Evolutionary conservation across 768 basidiomycete genomes (phyloP), one percentile per base, ranked within the genome.

Genomic region (Strobilomyces dryophilus): DNA sequence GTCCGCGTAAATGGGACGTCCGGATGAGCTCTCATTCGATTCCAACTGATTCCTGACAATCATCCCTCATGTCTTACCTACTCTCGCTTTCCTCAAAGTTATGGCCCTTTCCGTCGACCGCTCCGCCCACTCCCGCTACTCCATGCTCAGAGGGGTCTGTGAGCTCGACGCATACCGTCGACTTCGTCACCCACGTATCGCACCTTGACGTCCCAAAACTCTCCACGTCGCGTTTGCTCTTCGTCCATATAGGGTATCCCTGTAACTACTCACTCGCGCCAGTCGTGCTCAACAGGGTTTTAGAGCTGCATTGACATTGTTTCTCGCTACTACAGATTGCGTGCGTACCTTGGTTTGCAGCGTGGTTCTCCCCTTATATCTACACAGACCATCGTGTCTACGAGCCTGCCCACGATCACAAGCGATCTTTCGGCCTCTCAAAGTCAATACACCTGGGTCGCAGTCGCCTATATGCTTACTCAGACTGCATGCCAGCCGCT

Each of bases 401-500:
- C 91, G 17, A 83, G 82, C 62, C 70, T 93, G 50, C 92, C 91
- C 15, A 91, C 89, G 18, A 92, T 93, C 55, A 76, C 84, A 15
- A 81, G 78, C 53, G 79, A 89, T 39, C 76, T 93, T 31, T 57
- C 74, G 27, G 89, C 87, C 17, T 80, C 85, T 31, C 78, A 83
- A 52, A 78, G 73, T 48, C 82, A 91, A 63, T 93, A 92, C 63
- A 88, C 85, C 21, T 93, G 91, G 91, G 87, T 93, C 46, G 87
- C 84, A 17, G 85, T 90, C 31, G 78, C 87, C 15, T 93, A 93
- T 62, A 81, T 92, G 79, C 78, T 92, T 52, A 89, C 89, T 1
- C 90, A 92, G 62, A 92, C 90, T 1, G 88, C 87, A 26, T 85
- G 84, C 56, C 90, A 93, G 63, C 90, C 90, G 29, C 70, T 93